Base-by-base conservation (phyloP, 345 rosid species). In the Aurinia saxatilis region DNA sequence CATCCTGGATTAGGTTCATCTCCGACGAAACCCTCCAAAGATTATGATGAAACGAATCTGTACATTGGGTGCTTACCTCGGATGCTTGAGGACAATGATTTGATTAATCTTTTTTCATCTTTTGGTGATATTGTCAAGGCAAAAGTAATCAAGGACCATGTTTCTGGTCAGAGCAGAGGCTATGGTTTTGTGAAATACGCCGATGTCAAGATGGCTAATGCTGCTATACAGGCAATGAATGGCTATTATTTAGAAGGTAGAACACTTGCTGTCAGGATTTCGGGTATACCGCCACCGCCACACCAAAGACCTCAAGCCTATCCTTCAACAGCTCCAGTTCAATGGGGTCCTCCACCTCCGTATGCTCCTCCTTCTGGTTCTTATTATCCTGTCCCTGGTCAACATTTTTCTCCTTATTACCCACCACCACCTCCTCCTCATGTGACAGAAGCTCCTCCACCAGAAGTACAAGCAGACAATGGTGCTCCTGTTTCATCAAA, bases 61-160 rank as follows among this genome's bases (percentile, higher is more conserved):
- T 90, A 95, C 64, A 83, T 90, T 54, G 90, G 99, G n/a, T 95
- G 88, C 67, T 80, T 90, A 77, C 99, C 97, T 14, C 84, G 91
- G 15, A 83, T 78, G 58, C 82, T 95, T n/a, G 97, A 95, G 27
- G 99, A 95, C 38, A 82, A 95, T 66, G 84, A 89, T 44, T 79
- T 95, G 84, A 90, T 95, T 64, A 73, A 77, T 40, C 68, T 95
- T 68, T 95, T 95, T 63, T 76, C 96, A 5, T 42, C 95, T 37
- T 95, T 84, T 72, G 99, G 99, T 30, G 86, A 95, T 37, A 95
- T 95, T 70, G 96, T 82, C 60, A 90, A 79, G 97, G 97, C 97
- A 55, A 95, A 95, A 80, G 99, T 95, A 48, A 84, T 95, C 50
- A 95, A 88, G 81, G 99, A 95, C 63, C 80, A 81, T 50, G 60